phyloP scores from a whole-genome alignment of 2,329 filamentous ascomycete species.

The Diplodia seriata region DNA sequence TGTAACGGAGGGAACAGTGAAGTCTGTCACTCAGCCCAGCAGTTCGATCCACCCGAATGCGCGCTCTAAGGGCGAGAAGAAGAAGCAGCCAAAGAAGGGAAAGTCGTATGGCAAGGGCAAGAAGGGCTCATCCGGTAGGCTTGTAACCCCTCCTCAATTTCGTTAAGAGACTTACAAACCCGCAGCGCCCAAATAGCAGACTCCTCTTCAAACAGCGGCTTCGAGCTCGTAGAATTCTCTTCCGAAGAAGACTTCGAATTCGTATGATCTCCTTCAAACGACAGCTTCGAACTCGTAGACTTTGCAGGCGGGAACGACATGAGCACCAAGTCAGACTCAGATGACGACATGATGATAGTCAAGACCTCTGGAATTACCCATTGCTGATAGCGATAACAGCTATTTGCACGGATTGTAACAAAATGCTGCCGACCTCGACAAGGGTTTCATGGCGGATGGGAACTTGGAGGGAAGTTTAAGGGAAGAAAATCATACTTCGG shows the following conservation, averaged over 20 bases:
- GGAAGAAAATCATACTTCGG: slow-evolving; percentile 6
- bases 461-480: background rate
- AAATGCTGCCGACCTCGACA: background rate
- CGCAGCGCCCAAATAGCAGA: background rate
- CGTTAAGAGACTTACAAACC: background rate
- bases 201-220: background rate
- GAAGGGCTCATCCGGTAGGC: background rate
- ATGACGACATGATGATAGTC: background rate
- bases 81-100: slow-evolving; percentile 20
- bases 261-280: too few relatives aligned
- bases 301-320: background rate
- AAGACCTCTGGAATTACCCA: background rate
- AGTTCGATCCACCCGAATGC: slow-evolving; percentile 23
- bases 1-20: background rate
- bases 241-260: too few relatives aligned
- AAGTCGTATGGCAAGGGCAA: slow-evolving; percentile 29
- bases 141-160: background rate
- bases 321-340: background rate
- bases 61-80: slow-evolving; percentile 23
- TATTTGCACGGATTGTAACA: background rate
- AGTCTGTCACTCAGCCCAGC: background rate
- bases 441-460: background rate
- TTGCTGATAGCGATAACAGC: background rate
- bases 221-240: too few relatives aligned
- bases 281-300: background rate